These are phyloP conservation scores for Dillenia suffruticosa DNA, from an alignment of 164 flowering plant genomes.

Conservation along the genomic window DNA sequence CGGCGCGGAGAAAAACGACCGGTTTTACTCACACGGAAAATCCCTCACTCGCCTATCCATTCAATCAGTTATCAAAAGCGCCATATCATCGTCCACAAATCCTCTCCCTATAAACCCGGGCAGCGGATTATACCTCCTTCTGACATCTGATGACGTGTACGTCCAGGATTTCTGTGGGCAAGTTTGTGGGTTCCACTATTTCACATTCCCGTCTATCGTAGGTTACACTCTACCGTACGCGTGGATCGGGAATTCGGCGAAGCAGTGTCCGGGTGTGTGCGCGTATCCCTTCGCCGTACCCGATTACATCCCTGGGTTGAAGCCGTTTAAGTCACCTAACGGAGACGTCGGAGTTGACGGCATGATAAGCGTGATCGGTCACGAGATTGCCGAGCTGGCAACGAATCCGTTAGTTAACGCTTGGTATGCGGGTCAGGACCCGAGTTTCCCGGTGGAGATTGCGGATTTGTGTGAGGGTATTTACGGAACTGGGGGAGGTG, in stretches of 20 bases:
- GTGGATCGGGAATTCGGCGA: constrained; percentile 88
- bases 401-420: constrained; percentile 91
- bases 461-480: constrained; percentile 92
- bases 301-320: constrained; percentile 53
- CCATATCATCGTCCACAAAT: constrained; percentile 53
- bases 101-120: constrained; percentile 73
- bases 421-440: constrained; percentile 94
- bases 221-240: constrained; percentile 87
- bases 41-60: constrained; percentile 73
- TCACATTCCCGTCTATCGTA: constrained; percentile 86
- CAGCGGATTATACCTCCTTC: constrained; percentile 65
- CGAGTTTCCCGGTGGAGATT: constrained; percentile 71
- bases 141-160: constrained; percentile 74
- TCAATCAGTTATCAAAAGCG: constrained; percentile 70
- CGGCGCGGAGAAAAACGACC: constrained; percentile 77
- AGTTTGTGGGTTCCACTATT: constrained; percentile 92
- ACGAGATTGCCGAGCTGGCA: constrained; percentile 91
- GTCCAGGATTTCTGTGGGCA: constrained; percentile 82
- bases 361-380: constrained; percentile 77
- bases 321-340: constrained; percentile 74
- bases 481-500: constrained; percentile 83
- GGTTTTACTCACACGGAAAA: constrained; percentile 86
- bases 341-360: constrained; percentile 85
- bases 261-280: constrained; percentile 71
- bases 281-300: constrained; percentile 83